A percentile compares a stretch with the other conserved stretches of the same genome.
These are phyloP conservation scores for Neurospora sp. DNA, from an alignment of 495 filamentous ascomycete genomes.

Conservation along the genomic window DNA sequence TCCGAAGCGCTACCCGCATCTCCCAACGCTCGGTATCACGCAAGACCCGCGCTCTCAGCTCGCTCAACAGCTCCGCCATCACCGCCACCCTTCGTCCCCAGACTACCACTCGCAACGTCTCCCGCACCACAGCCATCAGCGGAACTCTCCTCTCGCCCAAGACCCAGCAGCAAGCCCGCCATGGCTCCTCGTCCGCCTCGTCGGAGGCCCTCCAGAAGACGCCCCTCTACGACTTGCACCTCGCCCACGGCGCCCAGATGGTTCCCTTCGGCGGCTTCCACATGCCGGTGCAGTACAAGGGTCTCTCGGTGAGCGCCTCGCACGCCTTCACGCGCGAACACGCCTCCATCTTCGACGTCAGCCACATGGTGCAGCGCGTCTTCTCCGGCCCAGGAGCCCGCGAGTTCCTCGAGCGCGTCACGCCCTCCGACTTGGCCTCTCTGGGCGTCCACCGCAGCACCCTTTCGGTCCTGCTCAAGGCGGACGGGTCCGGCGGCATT, in stretches of 20 bases:
- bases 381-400: constrained; percentile 71
- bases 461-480: constrained; percentile 69
- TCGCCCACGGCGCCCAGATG: constrained; percentile 77
- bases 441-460: constrained; percentile 49
- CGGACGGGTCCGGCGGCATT: constrained; percentile 68
- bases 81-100: background rate
- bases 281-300: constrained; percentile 86
- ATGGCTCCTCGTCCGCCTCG: constrained; percentile 25
- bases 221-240: constrained; percentile 74
- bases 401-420: constrained; percentile 67
- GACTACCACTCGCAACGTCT: background rate
- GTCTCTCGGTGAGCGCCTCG: constrained; percentile 62
- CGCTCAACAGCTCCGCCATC: background rate
- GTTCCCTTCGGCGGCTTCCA: constrained; percentile 89
- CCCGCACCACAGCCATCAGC: background rate
- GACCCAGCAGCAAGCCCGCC: constrained; percentile 3
- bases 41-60: background rate
- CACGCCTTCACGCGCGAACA: constrained; percentile 82
- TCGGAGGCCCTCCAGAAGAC: constrained; percentile 49
- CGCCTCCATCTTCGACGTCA: constrained; percentile 82
- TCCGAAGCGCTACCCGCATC: constrained; percentile 8
- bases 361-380: constrained; percentile 60
- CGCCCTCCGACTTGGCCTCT: constrained; percentile 52
- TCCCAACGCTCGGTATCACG: constrained; percentile 2
- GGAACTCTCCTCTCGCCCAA: background rate